phyloP scores from a whole-genome alignment of 345 rosid genomes.

The Xanthoceras sorbifolium region DNA sequence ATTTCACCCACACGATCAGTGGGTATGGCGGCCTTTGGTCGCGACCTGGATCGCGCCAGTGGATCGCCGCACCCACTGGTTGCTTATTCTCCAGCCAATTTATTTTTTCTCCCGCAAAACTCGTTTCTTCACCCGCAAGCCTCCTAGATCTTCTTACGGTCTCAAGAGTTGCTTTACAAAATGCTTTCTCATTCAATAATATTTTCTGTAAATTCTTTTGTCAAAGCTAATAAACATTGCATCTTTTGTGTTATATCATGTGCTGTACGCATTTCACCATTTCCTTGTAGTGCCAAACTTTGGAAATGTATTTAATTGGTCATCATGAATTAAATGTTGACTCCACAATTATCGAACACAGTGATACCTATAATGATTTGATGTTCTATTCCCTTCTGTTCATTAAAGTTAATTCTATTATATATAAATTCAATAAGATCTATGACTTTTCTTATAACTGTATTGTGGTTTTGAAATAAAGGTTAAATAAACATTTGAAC shows the following conservation, averaged over 20 bases:
- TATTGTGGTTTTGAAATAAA: background rate
- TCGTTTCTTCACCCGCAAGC: too few relatives aligned
- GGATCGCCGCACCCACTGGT: too few relatives aligned
- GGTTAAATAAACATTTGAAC: background rate
- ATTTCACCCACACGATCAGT: too few relatives aligned
- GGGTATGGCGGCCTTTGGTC: too few relatives aligned
- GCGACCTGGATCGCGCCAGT: too few relatives aligned
- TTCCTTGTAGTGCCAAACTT: background rate
- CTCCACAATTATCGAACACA: background rate
- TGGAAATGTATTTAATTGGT: background rate
- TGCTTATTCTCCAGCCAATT: too few relatives aligned
- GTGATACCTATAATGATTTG: too few relatives aligned
- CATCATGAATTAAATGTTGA: background rate
- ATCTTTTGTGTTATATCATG: background rate
- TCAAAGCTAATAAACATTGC: background rate
- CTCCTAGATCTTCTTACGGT: too few relatives aligned
- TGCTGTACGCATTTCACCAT: background rate
- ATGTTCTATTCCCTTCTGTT: too few relatives aligned
- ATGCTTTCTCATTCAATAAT: too few relatives aligned
- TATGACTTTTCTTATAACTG: background rate
- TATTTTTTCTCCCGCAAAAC: too few relatives aligned
- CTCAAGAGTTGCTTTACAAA: too few relatives aligned
- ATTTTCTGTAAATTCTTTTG: background rate
- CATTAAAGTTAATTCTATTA: background rate
- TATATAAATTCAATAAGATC: background rate